Evolutionary conservation across 768 basidiomycete genomes (phyloP).

Genomic region (Mycena belliarum): DNA sequence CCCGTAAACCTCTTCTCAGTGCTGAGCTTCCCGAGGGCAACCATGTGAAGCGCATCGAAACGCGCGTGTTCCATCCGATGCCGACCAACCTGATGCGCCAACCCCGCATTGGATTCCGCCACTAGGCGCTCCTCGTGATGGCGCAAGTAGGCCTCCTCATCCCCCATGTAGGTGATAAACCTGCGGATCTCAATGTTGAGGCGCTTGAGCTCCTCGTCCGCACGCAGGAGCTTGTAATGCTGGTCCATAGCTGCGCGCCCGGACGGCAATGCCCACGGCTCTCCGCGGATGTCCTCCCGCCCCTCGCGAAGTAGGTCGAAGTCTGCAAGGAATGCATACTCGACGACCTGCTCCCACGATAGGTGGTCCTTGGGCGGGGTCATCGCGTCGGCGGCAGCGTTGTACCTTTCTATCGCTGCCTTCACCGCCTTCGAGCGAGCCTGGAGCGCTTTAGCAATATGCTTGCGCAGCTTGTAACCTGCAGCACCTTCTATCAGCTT

Average conservation of each 20-base stretch:
- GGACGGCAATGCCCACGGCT: not conserved
- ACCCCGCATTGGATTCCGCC: not conserved
- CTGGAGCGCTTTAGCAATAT: not conserved
- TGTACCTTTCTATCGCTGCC: not conserved
- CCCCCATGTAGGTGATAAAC: not conserved
- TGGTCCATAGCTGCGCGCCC: not conserved
- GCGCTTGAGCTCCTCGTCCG: not conserved
- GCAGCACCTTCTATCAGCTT: not conserved
- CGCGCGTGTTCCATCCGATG: not conserved
- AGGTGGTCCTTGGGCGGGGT: not conserved
- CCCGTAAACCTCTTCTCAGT: not conserved
- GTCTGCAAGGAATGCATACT: too few relatives aligned
- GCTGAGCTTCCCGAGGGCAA: not conserved
- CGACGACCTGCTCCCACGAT: not conserved
- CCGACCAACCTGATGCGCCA: not conserved
- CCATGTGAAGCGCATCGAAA: not conserved
- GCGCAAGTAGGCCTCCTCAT: not conserved
- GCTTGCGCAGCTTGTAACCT: not conserved
- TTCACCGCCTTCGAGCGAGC: not conserved
- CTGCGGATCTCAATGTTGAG: not conserved
- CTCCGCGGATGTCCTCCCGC: too few relatives aligned
- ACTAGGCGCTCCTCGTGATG: not conserved
- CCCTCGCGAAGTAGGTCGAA: too few relatives aligned
- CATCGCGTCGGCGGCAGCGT: not conserved
- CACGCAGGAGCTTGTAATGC: not conserved